Evolutionary conservation across 306 rosid species (phyloP).

Genomic region (Spatholobus suberectus): DNA sequence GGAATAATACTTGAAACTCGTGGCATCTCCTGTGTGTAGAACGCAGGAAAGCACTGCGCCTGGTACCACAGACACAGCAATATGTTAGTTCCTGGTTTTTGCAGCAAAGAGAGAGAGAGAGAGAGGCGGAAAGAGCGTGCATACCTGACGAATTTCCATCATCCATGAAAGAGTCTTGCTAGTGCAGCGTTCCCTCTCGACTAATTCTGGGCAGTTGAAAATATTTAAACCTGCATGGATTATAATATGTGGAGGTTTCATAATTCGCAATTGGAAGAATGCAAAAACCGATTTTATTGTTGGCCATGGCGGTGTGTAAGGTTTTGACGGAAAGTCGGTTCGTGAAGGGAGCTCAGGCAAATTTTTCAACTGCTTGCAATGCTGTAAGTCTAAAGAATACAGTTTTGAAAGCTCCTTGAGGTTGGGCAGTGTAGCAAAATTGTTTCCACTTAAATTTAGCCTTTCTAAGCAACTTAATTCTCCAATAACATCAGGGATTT

Average conservation of each 20-base stretch:
- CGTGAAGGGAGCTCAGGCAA: not conserved
- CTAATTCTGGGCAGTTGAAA: conserved; percentile 14
- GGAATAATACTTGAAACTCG: not conserved
- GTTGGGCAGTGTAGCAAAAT: not conserved
- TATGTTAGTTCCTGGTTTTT: not conserved
- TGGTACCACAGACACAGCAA: not conserved
- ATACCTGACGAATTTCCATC: not conserved
- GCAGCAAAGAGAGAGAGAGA: no score
- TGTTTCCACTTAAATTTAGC: not conserved
- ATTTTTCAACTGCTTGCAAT: not conserved
- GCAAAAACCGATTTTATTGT: no score
- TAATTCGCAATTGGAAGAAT: no score
- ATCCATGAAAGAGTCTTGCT: not conserved
- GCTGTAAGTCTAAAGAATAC: not conserved
- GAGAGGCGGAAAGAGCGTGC: not conserved
- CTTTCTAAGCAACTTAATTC: not conserved
- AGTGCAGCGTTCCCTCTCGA: not conserved
- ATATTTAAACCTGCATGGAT: no score
- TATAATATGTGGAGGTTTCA: no score
- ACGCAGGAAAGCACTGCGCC: no score
- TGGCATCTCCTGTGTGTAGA: no score
- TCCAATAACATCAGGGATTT: not conserved
- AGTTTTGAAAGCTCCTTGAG: not conserved
- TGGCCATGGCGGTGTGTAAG: not conserved
- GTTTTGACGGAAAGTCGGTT: not conserved